Conservation (phyloP, 2,329 filamentous ascomycete species). For the Parastagonospora avenae region DNA sequence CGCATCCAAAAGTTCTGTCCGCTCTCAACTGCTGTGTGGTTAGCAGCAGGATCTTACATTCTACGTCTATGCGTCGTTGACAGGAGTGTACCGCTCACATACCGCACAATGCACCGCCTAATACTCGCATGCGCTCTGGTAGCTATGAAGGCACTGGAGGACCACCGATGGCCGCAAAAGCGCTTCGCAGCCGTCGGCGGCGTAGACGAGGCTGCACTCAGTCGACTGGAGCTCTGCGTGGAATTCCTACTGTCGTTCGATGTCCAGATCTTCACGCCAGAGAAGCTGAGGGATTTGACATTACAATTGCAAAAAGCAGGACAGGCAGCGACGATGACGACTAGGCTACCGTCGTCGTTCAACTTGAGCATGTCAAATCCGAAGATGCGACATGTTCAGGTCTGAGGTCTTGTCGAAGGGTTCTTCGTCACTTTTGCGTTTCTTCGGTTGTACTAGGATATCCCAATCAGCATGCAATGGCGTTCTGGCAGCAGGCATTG, state of each 20-base stretch:
- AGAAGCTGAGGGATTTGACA: constrained; percentile 42
- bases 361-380: constrained; percentile 34
- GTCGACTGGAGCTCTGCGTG: constrained; percentile 79
- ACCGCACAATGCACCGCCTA: constrained; percentile 83
- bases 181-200: constrained; percentile 88
- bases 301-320: constrained; percentile 46
- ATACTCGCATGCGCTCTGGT: constrained; percentile 83
- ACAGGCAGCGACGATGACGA: constrained; percentile 43
- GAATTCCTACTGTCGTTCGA: constrained; percentile 54
- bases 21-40: constrained; percentile 90
- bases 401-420: constrained; percentile 2
- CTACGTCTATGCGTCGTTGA: constrained; percentile 77
- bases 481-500: constrained; percentile 24
- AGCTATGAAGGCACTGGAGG: constrained; percentile 94
- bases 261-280: constrained; percentile 44
- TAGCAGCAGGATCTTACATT: constrained; percentile 87
- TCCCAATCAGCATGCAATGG: constrained; percentile 28
- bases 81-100: constrained; percentile 77
- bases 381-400: constrained; percentile 31
- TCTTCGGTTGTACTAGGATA: constrained; percentile 26
- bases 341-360: constrained; percentile 42
- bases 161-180: constrained; percentile 82
- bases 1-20: constrained; percentile 91
- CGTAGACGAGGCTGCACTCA: constrained; percentile 80
- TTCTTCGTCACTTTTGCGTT: constrained; percentile 3